Base-by-base conservation (phyloP, 345 rosid species). In the Bretschneidera sinensis region DNA sequence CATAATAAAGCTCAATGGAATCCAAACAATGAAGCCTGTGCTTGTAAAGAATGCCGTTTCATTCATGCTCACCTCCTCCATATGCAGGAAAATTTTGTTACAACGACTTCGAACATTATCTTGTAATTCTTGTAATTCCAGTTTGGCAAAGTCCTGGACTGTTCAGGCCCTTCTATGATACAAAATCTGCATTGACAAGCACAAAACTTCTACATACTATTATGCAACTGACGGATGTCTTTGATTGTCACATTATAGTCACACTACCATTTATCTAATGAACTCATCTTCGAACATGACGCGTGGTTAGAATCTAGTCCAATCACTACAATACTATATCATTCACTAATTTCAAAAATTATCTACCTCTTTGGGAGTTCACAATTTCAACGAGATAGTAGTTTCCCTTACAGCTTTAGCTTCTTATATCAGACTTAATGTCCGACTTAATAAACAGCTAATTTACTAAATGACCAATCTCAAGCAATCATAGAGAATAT, bases 141-240 rank as follows among this genome's bases (percentile, higher is more conserved):
- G 89, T 66, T 85, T 76, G 17, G 87, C 91, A 66, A 92, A 92
- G 79, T 87, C 97, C 64, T 85, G 89, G 39, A 89, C 96, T 33
- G 97, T 89, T 87, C 98, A 21, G 98, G 98, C 15, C 98, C 98
- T 83, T 92, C 98, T 68, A 92, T 92, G 57, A 92, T 92, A 70
- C 98, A 92, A 76, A 92, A 92, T 6, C 98, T 92, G 80, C 76
- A 76, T 28, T 28, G 63, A 35, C 11, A 56, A 58, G n/a, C 20
- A 59, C 47, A 56, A 14, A 19, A 48, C 19, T 21, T 23, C n/a
- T 19, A 1, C 16, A 48, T 19, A n/a, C n/a, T n/a, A 24, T 59
- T 6, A 61, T 43, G 28, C 20, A 33, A 24, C 35, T 8, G 5
- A 34, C 1, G 9, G 20, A 20, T 17, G 19, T 58, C 31, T 20